Evolutionary conservation across 2,329 filamentous ascomycete species (phyloP), one percentile per base, ranked within the genome.

Genomic region (Ceratocystis smalleyi): DNA sequence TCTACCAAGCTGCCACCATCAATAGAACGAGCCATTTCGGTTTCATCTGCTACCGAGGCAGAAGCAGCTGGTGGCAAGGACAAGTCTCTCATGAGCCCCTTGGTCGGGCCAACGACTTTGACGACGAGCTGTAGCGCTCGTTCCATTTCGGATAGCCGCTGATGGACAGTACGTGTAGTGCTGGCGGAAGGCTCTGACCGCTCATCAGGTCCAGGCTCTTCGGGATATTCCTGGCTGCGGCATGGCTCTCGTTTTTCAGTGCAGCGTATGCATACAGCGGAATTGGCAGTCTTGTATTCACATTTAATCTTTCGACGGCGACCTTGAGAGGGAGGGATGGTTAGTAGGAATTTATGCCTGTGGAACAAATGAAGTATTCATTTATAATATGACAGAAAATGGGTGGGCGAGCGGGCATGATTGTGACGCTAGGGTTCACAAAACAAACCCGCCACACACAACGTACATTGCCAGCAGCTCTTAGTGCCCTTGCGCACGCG

Each of bases 401-500:
- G 35, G 35, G 35, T 15, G 35, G 35, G 30, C 7, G 5, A 32
- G 30, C 30, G 30, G 12, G 35, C 35, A 15, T 40, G 35, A 40
- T 40, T 12, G 12, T 40, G 47, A 51, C 12, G 47, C n/a, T 5
- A 51, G n/a, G 17, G 47, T 7, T 51, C 47, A 22, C n/a, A 12
- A n/a, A 19, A n/a, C n/a, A 51, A 24, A 5, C 47, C n/a, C 47
- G 8, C 47, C n/a, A 12, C 54, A 35, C 19, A 35, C 51, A n/a
- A 66, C 72, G 78, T 77, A 76, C 81, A 84, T 70, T 83, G 80
- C 80, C 81, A 83, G 71, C 81, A 84, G 66, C 80, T 83, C 59
- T 75, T 75, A 0, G 81, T 83, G 30, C 81, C 81, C 67, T 83
- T 83, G 24, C 80, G 78, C 32, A 82, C 63, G 3, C 65, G 55